Base-by-base conservation (phyloP, 2,329 filamentous ascomycete species). In the Colletotrichum shisoi region DNA sequence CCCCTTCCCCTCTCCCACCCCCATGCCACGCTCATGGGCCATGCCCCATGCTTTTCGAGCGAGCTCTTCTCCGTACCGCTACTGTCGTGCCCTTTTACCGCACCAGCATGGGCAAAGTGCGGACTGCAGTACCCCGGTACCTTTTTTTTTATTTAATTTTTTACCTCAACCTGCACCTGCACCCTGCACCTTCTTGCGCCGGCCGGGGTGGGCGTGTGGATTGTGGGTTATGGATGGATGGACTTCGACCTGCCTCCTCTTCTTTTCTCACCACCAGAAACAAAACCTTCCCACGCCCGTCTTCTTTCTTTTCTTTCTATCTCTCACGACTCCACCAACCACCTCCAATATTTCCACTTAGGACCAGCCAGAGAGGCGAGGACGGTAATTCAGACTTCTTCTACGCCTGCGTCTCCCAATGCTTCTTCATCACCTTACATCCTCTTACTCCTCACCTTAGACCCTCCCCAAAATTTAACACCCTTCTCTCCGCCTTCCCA, bases 311-410 rank as follows among this genome's bases (percentile, higher is more conserved):
- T 74, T 72, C 72, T 72, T 71, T 73, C 74, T 71, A 74, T 75
- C 73, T 77, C 65, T 68, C 72, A 76, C 73, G 74, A 75, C 73
- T 74, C 70, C 73, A 70, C 74, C 75, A 76, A 76, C 74, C 74
- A 75, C 75, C 73, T 75, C 72, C 71, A 62, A 71, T 72, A 71
- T 63, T 34, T 60, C 59, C 57, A 45, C 56, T 54, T 34, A 69
- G 67, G 59, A 59, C 49, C 49, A 67, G 67, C 67, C 69, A 58
- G 54, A 70, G 68, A 68, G 65, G 68, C 62, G 65, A 71, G 68
- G 69, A 70, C 61, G 69, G 69, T 71, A 62, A 69, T 68, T 66
- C 24, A 39, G 45, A 57, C 52, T 68, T 65, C 63, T 68, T 56
- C 61, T 64, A 54, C 60, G 59, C 63, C 51, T 39, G 21, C 51